phyloP scores from a whole-genome alignment of 345 rosid species.

The Dipteronia sinensis region DNA sequence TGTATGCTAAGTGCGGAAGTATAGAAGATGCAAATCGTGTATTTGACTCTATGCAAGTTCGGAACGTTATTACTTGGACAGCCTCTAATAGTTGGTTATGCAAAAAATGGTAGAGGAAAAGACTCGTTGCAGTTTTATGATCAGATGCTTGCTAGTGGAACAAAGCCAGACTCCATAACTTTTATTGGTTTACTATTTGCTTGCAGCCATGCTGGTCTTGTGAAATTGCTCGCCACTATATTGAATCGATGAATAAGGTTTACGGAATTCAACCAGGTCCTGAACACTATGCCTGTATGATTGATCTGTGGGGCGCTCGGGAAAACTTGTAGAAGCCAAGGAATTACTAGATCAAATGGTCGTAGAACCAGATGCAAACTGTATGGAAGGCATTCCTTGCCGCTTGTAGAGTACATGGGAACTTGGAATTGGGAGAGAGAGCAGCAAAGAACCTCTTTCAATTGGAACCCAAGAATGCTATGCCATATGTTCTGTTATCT shows the following conservation, averaged over 20 bases:
- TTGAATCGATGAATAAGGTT: slow-evolving; percentile 63
- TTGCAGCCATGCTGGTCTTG: slow-evolving; percentile 85
- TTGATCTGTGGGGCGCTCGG: slow-evolving; percentile 87
- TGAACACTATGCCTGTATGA: slow-evolving; percentile 90
- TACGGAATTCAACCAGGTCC: slow-evolving; percentile 76
- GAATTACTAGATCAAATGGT: slow-evolving; percentile 64
- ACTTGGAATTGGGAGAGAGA: slow-evolving; percentile 69
- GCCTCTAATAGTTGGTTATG: slow-evolving; percentile 85
- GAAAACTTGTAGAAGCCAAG: slow-evolving; percentile 68
- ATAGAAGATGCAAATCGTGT: slow-evolving; percentile 63
- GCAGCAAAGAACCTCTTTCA: slow-evolving; percentile 74
- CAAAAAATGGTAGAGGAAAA: slow-evolving; percentile 82
- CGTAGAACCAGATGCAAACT: slow-evolving; percentile 74
- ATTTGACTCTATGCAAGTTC: slow-evolving; percentile 57
- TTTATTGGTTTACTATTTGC: slow-evolving; percentile 89
- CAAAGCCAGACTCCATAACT: slow-evolving; percentile 72
- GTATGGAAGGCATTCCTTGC: slow-evolving; percentile 81
- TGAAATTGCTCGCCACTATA: slow-evolving; percentile 52
- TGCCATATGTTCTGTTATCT: slow-evolving; percentile 74
- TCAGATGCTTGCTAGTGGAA: slow-evolving; percentile 62
- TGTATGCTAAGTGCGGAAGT: slow-evolving; percentile 85
- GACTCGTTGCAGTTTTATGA: slow-evolving; percentile 58
- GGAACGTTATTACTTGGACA: slow-evolving; percentile 84
- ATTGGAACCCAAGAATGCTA: slow-evolving; percentile 69
- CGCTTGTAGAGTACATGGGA: slow-evolving; percentile 74